Conservation (phyloP, 345 rosid genomes). For the Dipteronia sinensis region DNA sequence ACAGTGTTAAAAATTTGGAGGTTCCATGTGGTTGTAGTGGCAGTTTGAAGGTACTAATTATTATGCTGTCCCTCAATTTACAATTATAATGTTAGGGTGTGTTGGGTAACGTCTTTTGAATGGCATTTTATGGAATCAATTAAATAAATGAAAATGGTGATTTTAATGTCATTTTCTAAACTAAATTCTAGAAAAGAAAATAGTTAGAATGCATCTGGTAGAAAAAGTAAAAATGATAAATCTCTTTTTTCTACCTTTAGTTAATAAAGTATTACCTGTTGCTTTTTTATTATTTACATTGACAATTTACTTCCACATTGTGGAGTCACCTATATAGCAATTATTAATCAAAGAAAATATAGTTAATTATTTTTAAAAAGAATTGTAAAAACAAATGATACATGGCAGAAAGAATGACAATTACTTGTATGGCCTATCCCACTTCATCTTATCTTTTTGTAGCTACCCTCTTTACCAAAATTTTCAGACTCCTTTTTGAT, state of each 20-base stretch:
- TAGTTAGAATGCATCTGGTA: no score
- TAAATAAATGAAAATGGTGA: not conserved
- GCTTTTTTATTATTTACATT: not conserved
- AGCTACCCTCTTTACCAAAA: not conserved
- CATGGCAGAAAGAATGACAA: not conserved
- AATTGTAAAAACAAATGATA: not conserved
- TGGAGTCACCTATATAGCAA: not conserved
- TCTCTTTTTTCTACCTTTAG: not conserved
- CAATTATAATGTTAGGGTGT: not conserved
- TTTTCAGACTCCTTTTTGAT: not conserved
- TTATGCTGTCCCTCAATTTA: not conserved
- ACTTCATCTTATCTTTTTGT: not conserved
- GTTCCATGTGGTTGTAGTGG: conserved; percentile 93
- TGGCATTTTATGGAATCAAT: not conserved
- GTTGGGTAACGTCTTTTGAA: not conserved
- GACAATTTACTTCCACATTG: not conserved
- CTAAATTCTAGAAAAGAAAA: not conserved
- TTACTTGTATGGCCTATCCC: not conserved
- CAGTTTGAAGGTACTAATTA: conserved; percentile 77
- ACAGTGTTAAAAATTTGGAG: conserved; percentile 66
- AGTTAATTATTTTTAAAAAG: not conserved
- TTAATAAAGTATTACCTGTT: not conserved
- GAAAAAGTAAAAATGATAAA: not conserved
- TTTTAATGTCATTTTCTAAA: not conserved
- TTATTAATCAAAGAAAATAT: not conserved